These are phyloP conservation scores for Cercophora newfieldiana DNA, from an alignment of 495 filamentous ascomycete species.

Conservation along the genomic window DNA sequence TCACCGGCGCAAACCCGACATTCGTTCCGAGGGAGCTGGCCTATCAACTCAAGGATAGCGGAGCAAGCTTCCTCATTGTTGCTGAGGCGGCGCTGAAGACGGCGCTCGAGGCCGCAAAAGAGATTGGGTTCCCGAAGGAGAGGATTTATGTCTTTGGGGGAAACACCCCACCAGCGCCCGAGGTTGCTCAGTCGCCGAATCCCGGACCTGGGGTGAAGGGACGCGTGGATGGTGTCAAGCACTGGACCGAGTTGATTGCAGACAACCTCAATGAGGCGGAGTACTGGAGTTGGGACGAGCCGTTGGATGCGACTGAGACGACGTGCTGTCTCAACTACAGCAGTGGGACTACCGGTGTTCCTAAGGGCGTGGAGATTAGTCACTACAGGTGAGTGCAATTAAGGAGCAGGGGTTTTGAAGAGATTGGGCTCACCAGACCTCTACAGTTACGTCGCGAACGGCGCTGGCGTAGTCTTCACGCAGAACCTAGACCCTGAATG, in stretches of 20 bases:
- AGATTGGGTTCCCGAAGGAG: constrained; percentile 59
- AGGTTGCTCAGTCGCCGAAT: constrained; percentile 41
- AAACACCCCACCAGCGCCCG: constrained; percentile 29
- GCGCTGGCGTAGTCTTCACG: constrained; percentile 53
- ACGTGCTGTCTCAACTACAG: constrained; percentile 66
- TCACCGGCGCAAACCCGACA: constrained; percentile 77
- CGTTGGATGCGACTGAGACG: constrained; percentile 33
- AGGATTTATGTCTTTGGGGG: constrained; percentile 51
- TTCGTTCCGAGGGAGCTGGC: constrained; percentile 70
- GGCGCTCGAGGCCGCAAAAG: constrained; percentile 66
- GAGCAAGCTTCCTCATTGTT: constrained; percentile 63
- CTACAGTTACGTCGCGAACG: constrained; percentile 74
- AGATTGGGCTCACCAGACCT: too few species aligned
- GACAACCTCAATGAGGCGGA: constrained; percentile 43
- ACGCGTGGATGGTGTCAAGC: constrained; percentile 35
- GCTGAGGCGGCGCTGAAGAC: constrained; percentile 57
- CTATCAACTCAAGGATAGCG: constrained; percentile 72
- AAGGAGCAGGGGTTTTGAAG: too few species aligned
- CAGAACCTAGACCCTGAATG: constrained; percentile 47
- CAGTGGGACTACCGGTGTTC: constrained; percentile 77
- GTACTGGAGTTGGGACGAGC: constrained; percentile 46
- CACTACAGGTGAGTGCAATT: too few species aligned
- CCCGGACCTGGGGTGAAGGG: constrained; percentile 40
- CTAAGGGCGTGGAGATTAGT: constrained; percentile 80
- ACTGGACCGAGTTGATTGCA: constrained; percentile 46